A percentile compares a stretch with the other conserved stretches of the same genome.
Evolutionary conservation across 352 stramenopile species (phyloP).

Genomic region (Phytophthora pluvialis): DNA sequence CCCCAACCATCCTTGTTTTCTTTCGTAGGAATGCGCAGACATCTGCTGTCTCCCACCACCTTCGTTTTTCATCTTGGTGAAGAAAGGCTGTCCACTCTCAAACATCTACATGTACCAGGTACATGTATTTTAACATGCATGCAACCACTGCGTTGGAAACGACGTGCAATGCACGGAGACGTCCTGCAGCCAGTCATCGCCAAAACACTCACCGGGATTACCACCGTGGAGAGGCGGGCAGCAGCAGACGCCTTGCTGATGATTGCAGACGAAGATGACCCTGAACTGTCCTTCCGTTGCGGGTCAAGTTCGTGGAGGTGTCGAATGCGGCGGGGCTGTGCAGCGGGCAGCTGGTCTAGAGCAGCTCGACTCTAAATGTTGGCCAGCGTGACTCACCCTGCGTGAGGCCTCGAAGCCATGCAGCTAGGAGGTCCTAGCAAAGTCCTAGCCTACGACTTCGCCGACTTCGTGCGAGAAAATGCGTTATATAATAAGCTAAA

Average conservation of each 20-base stretch:
- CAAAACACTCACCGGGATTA: neutral
- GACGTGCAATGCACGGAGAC: neutral
- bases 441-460: too few species aligned
- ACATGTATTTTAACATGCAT: too few species aligned
- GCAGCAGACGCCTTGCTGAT: neutral
- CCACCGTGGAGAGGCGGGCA: neutral
- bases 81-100: constrained; percentile 3
- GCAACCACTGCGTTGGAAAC: neutral
- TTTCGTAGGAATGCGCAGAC: neutral
- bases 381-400: too few species aligned
- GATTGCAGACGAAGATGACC: neutral
- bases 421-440: too few species aligned
- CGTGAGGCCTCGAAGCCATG: too few species aligned
- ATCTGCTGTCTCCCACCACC: constrained; percentile 9
- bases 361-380: too few species aligned
- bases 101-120: too few species aligned
- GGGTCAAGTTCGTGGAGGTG: neutral
- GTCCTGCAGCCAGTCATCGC: neutral
- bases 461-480: too few species aligned
- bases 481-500: too few species aligned
- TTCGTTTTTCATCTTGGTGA: constrained; percentile 10
- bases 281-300: constrained; percentile 6
- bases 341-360: neutral
- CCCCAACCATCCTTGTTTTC: constrained; percentile 13
- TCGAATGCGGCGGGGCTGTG: neutral